Conservation (phyloP, 2,329 filamentous ascomycete genomes). For the Juglanconis sp. region DNA sequence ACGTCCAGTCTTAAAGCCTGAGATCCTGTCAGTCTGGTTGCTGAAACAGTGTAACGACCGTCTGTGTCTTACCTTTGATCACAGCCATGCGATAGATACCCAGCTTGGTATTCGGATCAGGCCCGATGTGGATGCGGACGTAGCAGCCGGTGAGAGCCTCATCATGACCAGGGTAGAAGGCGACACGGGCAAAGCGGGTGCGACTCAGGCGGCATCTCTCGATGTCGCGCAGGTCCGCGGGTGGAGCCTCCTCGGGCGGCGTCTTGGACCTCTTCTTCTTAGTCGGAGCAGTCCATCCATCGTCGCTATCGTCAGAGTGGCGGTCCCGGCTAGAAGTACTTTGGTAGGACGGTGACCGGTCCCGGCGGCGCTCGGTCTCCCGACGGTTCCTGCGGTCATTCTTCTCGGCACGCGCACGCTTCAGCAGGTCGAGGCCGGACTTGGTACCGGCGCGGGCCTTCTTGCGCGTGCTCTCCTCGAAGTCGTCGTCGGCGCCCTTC, state of each 20-base stretch:
- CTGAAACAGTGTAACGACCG: constrained; percentile 23
- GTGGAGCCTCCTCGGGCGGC: constrained; percentile 61
- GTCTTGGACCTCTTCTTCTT: constrained; percentile 48
- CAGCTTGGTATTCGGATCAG: constrained; percentile 67
- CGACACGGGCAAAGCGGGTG: constrained; percentile 83
- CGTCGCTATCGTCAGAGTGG: constrained; percentile 66
- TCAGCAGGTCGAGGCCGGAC: constrained; percentile 69
- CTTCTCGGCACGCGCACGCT: constrained; percentile 61
- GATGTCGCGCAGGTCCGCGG: constrained; percentile 74
- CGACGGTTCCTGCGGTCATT: constrained; percentile 62
- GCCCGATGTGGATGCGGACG: constrained; percentile 77
- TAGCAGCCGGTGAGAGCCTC: constrained; percentile 79
- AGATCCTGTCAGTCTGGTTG: background rate
- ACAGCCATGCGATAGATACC: constrained; percentile 84
- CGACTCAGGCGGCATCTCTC: constrained; percentile 81
- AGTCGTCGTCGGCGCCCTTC: constrained; percentile 73
- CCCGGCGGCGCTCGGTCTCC: constrained; percentile 57
- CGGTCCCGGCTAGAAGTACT: constrained; percentile 28
- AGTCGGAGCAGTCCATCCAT: constrained; percentile 65
- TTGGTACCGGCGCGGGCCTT: constrained; percentile 69
- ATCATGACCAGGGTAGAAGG: constrained; percentile 90
- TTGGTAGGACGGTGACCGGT: constrained; percentile 38
- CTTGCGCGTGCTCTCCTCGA: constrained; percentile 75
- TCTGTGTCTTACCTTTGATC: constrained; percentile 66
- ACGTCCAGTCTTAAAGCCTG: constrained; percentile 73